These are phyloP conservation scores for Mallotus repandus DNA, from an alignment of 441 rosid species.

Conservation along the genomic window DNA sequence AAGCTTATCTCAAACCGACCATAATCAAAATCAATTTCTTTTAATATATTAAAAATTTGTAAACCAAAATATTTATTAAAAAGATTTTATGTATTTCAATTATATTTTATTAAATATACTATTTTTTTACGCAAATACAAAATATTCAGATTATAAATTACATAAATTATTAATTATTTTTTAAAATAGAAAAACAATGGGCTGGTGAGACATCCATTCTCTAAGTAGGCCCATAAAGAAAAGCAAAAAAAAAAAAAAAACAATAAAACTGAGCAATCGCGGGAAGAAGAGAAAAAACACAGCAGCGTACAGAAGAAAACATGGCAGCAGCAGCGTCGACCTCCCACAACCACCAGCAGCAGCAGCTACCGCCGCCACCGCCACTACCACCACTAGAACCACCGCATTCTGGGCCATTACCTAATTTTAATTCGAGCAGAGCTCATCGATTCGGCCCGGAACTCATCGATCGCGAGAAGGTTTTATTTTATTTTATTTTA, in stretches of 20 bases:
- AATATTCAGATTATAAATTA: too few relatives aligned
- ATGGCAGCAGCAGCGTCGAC: conserved; percentile 12
- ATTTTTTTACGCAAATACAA: too few relatives aligned
- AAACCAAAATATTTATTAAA: too few relatives aligned
- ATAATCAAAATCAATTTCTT: too few relatives aligned
- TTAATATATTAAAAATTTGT: too few relatives aligned
- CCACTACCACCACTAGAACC: not conserved
- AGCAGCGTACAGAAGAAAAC: not conserved
- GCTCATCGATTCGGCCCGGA: conserved; percentile 1
- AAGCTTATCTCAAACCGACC: too few relatives aligned
- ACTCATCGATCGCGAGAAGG: conserved; percentile 25
- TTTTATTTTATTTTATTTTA: not conserved
- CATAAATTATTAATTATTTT: too few relatives aligned
- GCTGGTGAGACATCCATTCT: too few relatives aligned
- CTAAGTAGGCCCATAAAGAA: not conserved
- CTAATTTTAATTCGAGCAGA: not conserved
- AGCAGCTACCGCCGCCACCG: not conserved
- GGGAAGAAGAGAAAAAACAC: not conserved
- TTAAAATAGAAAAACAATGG: too few relatives aligned
- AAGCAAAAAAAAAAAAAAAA: not conserved
- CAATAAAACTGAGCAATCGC: not conserved
- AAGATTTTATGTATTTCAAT: too few relatives aligned
- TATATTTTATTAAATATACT: too few relatives aligned
- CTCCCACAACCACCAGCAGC: not conserved
- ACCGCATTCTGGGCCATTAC: not conserved